phyloP scores from a whole-genome alignment of 257 asterid genomes.

The Mentha longifolia region DNA sequence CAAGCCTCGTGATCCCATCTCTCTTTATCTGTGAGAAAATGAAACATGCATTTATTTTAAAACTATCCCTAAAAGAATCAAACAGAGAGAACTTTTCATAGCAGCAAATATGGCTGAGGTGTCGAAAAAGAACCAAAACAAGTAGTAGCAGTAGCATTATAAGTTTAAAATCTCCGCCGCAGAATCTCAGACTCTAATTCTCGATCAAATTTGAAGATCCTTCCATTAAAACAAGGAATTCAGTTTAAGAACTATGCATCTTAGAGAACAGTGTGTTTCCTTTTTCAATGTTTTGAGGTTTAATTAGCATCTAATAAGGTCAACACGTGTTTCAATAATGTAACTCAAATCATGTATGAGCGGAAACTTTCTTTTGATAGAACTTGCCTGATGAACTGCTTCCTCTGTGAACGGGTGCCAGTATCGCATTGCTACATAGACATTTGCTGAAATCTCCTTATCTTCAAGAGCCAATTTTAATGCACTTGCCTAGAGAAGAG shows the following conservation, averaged over 20 bases:
- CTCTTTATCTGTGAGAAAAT: constrained; percentile 68
- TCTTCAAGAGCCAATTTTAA: constrained; percentile 67
- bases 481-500: constrained; percentile 69
- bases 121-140: too few relatives aligned
- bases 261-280: too few relatives aligned
- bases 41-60: neutral
- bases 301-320: neutral
- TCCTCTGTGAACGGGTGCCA: constrained; percentile 99
- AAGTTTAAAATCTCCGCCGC: too few relatives aligned
- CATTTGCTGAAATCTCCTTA: constrained; percentile 68
- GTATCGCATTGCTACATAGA: constrained; percentile 96
- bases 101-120: too few relatives aligned
- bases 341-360: neutral
- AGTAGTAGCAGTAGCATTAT: too few relatives aligned
- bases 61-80: too few relatives aligned
- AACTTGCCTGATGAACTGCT: constrained; percentile 79
- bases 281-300: neutral
- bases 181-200: too few relatives aligned
- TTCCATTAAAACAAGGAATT: neutral
- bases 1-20: constrained; percentile 82
- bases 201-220: too few relatives aligned
- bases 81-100: too few relatives aligned
- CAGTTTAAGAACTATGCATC: neutral
- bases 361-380: too few relatives aligned
- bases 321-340: neutral